Percentiles rank a stretch among this genome's conserved stretches.
Evolutionary conservation across 345 rosid species (phyloP).

Genomic region (Linum lewisii): DNA sequence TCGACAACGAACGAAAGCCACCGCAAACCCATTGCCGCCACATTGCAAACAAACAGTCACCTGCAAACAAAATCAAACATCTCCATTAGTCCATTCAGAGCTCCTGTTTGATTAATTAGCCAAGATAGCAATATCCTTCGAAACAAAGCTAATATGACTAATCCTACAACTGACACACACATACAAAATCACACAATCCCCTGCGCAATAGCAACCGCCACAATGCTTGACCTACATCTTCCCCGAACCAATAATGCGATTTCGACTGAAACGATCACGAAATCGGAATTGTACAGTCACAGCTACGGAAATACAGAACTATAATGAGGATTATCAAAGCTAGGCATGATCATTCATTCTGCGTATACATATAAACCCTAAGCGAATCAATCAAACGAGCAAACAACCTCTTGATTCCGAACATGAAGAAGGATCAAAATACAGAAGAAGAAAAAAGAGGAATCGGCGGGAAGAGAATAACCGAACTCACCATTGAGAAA

Average conservation of each 20-base stretch:
- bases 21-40: slow-evolving; percentile 37
- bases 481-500: slow-evolving; percentile 5
- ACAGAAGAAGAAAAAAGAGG: background rate
- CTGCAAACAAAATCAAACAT: slow-evolving; percentile 25
- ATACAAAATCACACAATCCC: no score
- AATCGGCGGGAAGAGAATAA: background rate
- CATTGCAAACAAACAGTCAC: slow-evolving; percentile 40
- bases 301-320: no score
- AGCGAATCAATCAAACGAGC: background rate
- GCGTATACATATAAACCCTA: no score
- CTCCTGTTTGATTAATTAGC: background rate
- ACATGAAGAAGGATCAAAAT: background rate
- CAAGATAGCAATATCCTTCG: background rate
- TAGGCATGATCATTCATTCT: no score
- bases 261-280: no score
- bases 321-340: no score
- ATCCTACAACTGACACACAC: no score
- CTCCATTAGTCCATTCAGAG: background rate
- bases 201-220: no score
- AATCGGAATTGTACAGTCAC: no score
- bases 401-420: background rate
- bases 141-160: background rate
- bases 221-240: no score
- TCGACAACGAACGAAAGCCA: slow-evolving; percentile 36
- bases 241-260: no score